Evolutionary conservation across 345 rosid genomes (phyloP).

Genomic region (Capsella bursapastoris): DNA sequence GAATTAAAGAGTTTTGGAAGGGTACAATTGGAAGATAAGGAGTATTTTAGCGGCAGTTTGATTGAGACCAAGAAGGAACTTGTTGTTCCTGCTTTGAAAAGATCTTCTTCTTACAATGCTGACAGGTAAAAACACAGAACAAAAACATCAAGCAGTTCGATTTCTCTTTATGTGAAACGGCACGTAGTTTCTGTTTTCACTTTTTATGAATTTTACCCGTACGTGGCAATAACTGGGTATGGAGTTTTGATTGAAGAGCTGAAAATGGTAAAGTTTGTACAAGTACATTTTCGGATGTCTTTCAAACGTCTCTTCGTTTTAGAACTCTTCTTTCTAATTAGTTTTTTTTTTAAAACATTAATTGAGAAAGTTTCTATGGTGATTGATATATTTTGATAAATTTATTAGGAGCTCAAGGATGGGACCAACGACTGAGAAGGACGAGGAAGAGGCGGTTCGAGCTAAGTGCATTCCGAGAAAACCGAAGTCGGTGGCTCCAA

Average conservation of each 20-base stretch:
- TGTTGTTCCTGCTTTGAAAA: constrained; percentile 60
- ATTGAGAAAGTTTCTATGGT: not conserved
- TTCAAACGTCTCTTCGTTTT: constrained; percentile 18
- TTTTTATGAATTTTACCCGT: constrained; percentile 8
- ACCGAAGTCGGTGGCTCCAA: constrained; percentile 43
- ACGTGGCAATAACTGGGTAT: constrained; percentile 34
- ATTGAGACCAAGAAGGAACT: constrained; percentile 69
- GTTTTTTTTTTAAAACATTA: not conserved
- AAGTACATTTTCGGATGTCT: constrained; percentile 29
- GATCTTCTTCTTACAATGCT: constrained; percentile 83
- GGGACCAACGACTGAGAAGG: constrained; percentile 44
- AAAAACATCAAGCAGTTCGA: constrained; percentile 6
- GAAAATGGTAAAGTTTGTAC: constrained; percentile 38
- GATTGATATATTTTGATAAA: not conserved
- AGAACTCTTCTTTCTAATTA: not conserved
- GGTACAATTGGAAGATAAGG: constrained; percentile 79
- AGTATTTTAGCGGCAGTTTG: constrained; percentile 94
- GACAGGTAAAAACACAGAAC: constrained; percentile 58
- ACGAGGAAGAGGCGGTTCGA: constrained; percentile 46
- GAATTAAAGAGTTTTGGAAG: constrained; percentile 46
- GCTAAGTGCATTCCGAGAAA: constrained; percentile 61
- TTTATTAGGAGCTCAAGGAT: constrained; percentile 51
- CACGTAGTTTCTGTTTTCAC: constrained; percentile 22
- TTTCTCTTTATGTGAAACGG: constrained; percentile 8
- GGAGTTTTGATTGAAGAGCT: constrained; percentile 42